Evolutionary conservation across 768 basidiomycete species (phyloP).

Genomic region (Tricholoma sp.): DNA sequence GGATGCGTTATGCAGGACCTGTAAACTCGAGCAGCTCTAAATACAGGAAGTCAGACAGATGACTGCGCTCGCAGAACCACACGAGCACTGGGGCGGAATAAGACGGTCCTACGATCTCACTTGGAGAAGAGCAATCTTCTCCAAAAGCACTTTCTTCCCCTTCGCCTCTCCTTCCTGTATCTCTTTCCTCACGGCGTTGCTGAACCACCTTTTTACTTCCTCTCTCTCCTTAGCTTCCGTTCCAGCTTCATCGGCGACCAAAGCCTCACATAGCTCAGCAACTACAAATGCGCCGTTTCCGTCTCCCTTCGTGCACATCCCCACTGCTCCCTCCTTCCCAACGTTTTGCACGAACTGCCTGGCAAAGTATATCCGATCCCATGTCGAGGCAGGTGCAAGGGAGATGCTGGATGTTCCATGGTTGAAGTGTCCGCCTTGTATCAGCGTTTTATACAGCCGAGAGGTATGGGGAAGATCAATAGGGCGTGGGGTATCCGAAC

Average conservation of each 20-base stretch:
- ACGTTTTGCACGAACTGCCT: constrained; percentile 49
- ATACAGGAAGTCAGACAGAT: too few species aligned
- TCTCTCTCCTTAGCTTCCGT: constrained; percentile 26
- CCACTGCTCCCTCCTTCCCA: constrained; percentile 43
- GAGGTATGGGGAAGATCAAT: constrained; percentile 82
- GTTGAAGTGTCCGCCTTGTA: constrained; percentile 89
- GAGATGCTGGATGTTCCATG: constrained; percentile 40
- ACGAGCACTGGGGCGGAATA: too few species aligned
- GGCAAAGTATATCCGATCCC: constrained; percentile 60
- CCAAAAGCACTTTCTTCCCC: constrained; percentile 67
- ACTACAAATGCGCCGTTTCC: constrained; percentile 72
- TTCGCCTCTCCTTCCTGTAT: constrained; percentile 56
- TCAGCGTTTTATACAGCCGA: constrained; percentile 80
- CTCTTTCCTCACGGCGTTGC: constrained; percentile 34
- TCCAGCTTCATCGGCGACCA: constrained; percentile 29
- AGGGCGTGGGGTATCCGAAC: constrained; percentile 51
- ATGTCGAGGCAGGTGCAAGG: constrained; percentile 47
- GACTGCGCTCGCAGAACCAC: too few species aligned
- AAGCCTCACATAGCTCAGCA: constrained; percentile 63
- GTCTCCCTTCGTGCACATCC: constrained; percentile 51
- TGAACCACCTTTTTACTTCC: constrained; percentile 57
- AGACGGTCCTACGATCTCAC: not conserved
- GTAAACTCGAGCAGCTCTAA: too few species aligned
- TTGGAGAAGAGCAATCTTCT: constrained; percentile 40
- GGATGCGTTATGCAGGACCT: too few species aligned